phyloP scores from a whole-genome alignment of 345 rosid genomes.

The Brassica napus region DNA sequence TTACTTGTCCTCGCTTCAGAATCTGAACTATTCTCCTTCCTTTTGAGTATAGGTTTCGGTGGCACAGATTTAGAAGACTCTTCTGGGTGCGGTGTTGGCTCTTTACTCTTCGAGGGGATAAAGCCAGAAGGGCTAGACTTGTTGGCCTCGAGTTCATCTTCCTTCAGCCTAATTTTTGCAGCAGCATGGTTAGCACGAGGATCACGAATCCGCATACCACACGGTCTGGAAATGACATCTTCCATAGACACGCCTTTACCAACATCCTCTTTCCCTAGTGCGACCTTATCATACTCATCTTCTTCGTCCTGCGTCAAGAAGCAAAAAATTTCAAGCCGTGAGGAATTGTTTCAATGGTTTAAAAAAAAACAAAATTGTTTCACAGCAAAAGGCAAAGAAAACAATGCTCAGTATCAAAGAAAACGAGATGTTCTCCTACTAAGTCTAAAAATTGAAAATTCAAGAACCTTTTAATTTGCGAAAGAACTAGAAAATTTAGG shows the following conservation, averaged over 20 bases:
- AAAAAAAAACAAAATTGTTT: too few relatives aligned
- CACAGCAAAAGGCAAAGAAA: background rate
- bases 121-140: slow-evolving; percentile 33
- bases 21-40: slow-evolving; percentile 48
- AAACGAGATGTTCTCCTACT: background rate
- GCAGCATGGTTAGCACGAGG: slow-evolving; percentile 70
- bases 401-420: background rate
- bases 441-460: background rate
- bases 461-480: background rate
- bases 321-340: background rate
- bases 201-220: slow-evolving; percentile 46
- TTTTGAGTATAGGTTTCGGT: slow-evolving; percentile 61
- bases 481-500: background rate
- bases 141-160: slow-evolving; percentile 65
- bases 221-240: slow-evolving; percentile 42
- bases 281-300: slow-evolving; percentile 78
- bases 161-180: slow-evolving; percentile 71
- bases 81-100: slow-evolving; percentile 8
- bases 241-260: slow-evolving; percentile 58
- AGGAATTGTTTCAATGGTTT: background rate
- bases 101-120: slow-evolving; percentile 33
- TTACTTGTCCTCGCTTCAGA: slow-evolving; percentile 50
- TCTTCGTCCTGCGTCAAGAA: slow-evolving; percentile 71
- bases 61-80: slow-evolving; percentile 23
- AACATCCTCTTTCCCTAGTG: slow-evolving; percentile 56